Base-by-base conservation (phyloP, 768 basidiomycete species). In the Hericium coralloides region DNA sequence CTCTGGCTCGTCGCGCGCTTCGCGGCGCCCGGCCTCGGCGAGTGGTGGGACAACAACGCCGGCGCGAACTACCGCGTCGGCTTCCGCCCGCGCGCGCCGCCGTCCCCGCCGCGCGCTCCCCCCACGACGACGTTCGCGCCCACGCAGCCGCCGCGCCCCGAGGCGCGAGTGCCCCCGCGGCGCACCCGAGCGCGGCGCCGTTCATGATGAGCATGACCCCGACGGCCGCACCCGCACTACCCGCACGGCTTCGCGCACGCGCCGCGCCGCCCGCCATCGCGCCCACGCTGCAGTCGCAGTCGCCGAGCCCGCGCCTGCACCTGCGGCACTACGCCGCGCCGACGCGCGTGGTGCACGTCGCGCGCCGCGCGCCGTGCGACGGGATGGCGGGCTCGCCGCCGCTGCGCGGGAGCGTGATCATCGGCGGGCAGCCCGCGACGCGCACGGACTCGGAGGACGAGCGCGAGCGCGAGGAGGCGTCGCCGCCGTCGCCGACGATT, bases 1-100 rank as follows among this genome's bases (percentile, higher is more conserved):
- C 67, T 90, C 54, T 86, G 75, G 76, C 72, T 89, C 15, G 86
- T 81, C 55, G 78, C 79, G 10, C 72, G 89, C 50, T 84, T 77
- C 66, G 64, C 68, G 31, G 64, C 72, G 64, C 64, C 71, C 66
- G 69, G 77, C 65, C 66, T 70, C 8, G 80, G 76, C 17, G 95
- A 98, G 73, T 89, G 87, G 79, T 98, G 95, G 95, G 95, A 98
- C 72, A 95, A 93, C 67, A 95, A 95, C 63, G 70, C 63, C 3
- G 85, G 84, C 0, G 61, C 68, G 60, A 95, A 98, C 68, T 98
- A 95, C 74, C 74, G 79, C 23, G 72, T 97, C 53, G 76, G 71
- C 23, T 98, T 98, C 71, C 68, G 70, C 15, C 14, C 57, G 3
- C 64, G 65, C 39, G 57, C 26, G 26, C 26, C 26, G 26, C 43